Evolutionary conservation across 345 rosid genomes (phyloP).

Genomic region (Populus nigra): DNA sequence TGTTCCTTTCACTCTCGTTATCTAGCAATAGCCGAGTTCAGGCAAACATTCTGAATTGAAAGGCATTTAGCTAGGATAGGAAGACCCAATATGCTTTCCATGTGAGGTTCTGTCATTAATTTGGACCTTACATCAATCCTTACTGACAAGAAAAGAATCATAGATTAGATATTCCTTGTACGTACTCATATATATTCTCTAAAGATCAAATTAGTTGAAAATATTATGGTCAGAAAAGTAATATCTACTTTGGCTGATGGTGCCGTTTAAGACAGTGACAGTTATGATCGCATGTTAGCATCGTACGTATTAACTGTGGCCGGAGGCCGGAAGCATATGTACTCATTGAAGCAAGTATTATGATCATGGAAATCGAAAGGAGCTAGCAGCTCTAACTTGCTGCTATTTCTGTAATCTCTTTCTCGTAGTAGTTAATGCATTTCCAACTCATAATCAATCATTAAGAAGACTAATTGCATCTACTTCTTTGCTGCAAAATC

Average conservation of each 20-base stretch:
- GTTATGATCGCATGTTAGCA: neutral
- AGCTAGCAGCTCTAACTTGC: no score
- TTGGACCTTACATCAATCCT: conserved; percentile 1
- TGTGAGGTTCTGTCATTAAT: conserved; percentile 19
- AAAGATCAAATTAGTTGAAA: conserved; percentile 22
- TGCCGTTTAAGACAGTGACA: conserved; percentile 15
- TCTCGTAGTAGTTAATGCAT: no score
- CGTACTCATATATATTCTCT: conserved; percentile 19
- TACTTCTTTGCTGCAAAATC: neutral
- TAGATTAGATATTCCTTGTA: conserved; percentile 22
- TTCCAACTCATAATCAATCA: no score
- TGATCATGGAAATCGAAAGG: neutral
- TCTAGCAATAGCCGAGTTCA: conserved; percentile 11
- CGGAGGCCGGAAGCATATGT: neutral
- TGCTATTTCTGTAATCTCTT: no score
- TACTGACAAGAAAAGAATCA: conserved; percentile 23
- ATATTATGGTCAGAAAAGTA: conserved; percentile 3
- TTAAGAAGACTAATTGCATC: neutral
- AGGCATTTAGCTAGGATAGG: conserved; percentile 9
- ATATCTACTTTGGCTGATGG: neutral
- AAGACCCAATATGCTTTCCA: conserved; percentile 20
- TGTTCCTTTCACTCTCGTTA: conserved; percentile 16
- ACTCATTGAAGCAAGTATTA: neutral
- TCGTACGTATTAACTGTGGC: neutral
- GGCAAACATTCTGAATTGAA: conserved; percentile 25